phyloP scores from a whole-genome alignment of 306 rosid genomes.

The Pyrus bretschneideri region DNA sequence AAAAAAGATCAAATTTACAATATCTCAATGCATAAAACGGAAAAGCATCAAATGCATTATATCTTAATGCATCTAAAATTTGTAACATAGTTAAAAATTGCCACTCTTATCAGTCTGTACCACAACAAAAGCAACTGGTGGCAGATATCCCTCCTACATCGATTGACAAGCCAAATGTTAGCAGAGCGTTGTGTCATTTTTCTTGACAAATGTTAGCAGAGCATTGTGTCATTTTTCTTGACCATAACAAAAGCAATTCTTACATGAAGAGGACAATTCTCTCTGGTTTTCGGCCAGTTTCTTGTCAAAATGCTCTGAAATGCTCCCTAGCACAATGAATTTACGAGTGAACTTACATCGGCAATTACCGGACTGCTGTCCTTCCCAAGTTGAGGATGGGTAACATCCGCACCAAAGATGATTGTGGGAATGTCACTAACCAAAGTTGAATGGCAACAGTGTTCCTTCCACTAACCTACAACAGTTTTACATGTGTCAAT shows the following conservation, averaged over 20 bases:
- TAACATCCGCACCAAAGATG: constrained; percentile 76
- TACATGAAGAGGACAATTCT: constrained; percentile 83
- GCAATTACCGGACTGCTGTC: constrained; percentile 69
- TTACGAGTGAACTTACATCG: constrained; percentile 39
- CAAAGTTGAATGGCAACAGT: constrained; percentile 35
- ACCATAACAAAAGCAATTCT: background rate
- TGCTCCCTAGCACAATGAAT: background rate
- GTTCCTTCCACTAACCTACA: constrained; percentile 72
- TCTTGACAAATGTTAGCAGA: background rate
- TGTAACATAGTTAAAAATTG: background rate
- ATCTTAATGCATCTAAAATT: constrained; percentile 15
- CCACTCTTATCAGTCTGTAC: constrained; percentile 35
- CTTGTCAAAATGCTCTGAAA: constrained; percentile 18
- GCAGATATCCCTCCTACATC: constrained; percentile 31
- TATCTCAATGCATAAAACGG: background rate
- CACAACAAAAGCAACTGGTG: constrained; percentile 53
- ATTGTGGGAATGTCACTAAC: constrained; percentile 58
- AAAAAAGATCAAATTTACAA: too few relatives aligned
- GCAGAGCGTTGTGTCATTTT: too few relatives aligned
- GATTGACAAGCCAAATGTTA: constrained; percentile 55
- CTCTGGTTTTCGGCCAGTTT: constrained; percentile 30
- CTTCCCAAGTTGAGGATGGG: constrained; percentile 72
- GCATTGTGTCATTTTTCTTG: background rate
- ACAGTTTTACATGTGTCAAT: background rate
- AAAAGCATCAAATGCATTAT: background rate